Evolutionary conservation across 768 basidiomycete genomes (phyloP).

Genomic region (Pleurotus salmoneostramineus): DNA sequence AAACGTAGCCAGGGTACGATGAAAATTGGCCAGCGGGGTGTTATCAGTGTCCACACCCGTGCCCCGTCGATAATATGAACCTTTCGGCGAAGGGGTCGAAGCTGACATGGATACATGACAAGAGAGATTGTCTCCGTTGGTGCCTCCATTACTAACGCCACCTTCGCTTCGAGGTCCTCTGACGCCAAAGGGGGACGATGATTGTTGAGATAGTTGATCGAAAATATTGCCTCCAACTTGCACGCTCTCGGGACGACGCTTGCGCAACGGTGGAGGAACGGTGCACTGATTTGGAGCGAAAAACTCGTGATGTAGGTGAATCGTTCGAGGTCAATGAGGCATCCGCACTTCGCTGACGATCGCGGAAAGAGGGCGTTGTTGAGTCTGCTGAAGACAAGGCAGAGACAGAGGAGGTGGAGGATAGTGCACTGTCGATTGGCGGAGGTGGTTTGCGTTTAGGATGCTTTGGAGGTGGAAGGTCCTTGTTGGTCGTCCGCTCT

Average conservation of each 20-base stretch:
- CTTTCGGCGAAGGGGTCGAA: constrained; percentile 6
- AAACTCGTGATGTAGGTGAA: constrained; percentile 34
- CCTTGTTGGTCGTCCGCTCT: neutral
- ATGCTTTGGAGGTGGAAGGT: constrained; percentile 13
- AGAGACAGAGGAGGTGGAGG: constrained; percentile 2
- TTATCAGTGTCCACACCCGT: neutral
- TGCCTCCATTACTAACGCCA: neutral
- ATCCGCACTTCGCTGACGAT: constrained; percentile 12
- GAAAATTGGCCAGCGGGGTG: constrained; percentile 32
- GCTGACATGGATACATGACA: constrained; percentile 13
- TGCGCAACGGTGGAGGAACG: constrained; percentile 33
- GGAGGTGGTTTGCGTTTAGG: constrained; percentile 10
- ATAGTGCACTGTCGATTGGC: constrained; percentile 10
- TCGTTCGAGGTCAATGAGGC: constrained; percentile 8
- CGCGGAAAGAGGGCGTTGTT: constrained; percentile 7
- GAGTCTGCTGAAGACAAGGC: constrained; percentile 1
- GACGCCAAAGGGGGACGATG: neutral
- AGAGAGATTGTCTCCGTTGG: neutral
- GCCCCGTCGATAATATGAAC: neutral
- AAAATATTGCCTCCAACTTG: constrained; percentile 28
- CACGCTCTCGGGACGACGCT: constrained; percentile 59
- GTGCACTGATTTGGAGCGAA: constrained; percentile 55
- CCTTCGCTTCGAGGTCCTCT: neutral
- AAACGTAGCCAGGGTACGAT: constrained; percentile 38
- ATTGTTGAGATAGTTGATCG: neutral